Evolutionary conservation across 345 rosid genomes (phyloP), one percentile per base, ranked within the genome.

Genomic region (Reutealis trisperma): DNA sequence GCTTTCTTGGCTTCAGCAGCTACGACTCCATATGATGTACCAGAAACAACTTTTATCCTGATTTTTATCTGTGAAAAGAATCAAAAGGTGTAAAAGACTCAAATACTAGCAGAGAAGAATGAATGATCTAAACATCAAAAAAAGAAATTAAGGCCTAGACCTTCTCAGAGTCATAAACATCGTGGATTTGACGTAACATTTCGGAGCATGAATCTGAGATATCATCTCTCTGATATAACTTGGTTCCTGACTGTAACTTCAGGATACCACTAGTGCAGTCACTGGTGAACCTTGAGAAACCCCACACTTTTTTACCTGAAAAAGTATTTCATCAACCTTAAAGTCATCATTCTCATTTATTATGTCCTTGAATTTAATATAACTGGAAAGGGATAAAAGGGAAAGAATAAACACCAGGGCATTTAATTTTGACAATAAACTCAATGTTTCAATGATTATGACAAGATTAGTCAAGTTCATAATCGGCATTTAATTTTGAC

Each of bases 161-260:
- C 93, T 92, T 94, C 66, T 92, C 89, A 21, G 99, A 94, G 79
- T 96, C 98, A 80, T 94, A 96, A 74, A 94, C 94, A 84, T 94
- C 95, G 34, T 88, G 97, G 64, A 94, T 94, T 85, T 87, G 97
- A 71, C 89, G 91, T 73, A 96, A 90, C 99, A 96, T 92, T 66
- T 91, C 94, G 25, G 99, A 94, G 85, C 94, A 96, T 21, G 89
- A 85, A 83, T 96, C 95, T 1, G 93, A 89, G 44, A 94, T 90
- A 72, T 91, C 97, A 83, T 76, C 80, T 63, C 83, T 92, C 81
- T 90, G 87, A 81, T 92, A 98, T 18, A 89, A 77, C 73, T 67
- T 78, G 77, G 97, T 80, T 75, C 90, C 94, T 30, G 87, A 66
- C 51, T 78, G 81, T 25, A 88, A 86, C 87, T 88, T 91, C 70